Evolutionary conservation across 371 early-diverging fungal species (phyloP).

Genomic region (Conidiobolus incongruus): DNA sequence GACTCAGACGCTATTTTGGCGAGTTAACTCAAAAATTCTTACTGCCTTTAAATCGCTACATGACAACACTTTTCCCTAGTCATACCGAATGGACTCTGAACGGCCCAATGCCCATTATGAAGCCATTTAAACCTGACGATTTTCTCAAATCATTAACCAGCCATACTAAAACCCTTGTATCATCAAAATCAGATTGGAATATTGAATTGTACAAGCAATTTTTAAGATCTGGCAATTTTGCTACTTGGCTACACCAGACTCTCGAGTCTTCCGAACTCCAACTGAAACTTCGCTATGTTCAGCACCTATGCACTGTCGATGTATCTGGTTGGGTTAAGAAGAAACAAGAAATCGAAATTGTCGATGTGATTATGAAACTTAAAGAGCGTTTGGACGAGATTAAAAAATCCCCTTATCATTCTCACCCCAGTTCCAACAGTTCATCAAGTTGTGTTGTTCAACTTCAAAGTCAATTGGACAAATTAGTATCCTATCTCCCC

Average conservation of each 20-base stretch:
- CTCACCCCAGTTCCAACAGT: too few species aligned
- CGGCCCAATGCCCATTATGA: constrained; percentile 11
- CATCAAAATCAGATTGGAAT: constrained; percentile 7
- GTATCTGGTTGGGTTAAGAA: constrained; percentile 18
- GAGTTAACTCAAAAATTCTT: constrained; percentile 84
- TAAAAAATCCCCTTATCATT: too few species aligned
- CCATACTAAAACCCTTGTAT: constrained; percentile 10
- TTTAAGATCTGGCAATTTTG: constrained; percentile 82
- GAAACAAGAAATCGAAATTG: constrained; percentile 26
- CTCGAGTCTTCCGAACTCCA: constrained; percentile 50
- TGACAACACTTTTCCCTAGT: constrained; percentile 58
- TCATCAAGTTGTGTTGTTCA: too few species aligned
- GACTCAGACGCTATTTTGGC: constrained; percentile 72
- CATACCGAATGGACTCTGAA: constrained; percentile 14
- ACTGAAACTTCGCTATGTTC: constrained; percentile 30
- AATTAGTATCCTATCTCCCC: too few species aligned
- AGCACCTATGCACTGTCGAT: constrained; percentile 26
- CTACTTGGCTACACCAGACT: constrained; percentile 77
- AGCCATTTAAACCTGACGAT: constrained; percentile 23
- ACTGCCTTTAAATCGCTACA: constrained; percentile 83
- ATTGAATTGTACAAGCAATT: constrained; percentile 68
- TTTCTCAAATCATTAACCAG: constrained; percentile 24
- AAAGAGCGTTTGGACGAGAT: constrained; percentile 20
- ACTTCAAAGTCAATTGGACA: too few species aligned
- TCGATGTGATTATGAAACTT: constrained; percentile 31